phyloP scores from a whole-genome alignment of 2,329 filamentous ascomycete species.

The Aureobasidium sp. region DNA sequence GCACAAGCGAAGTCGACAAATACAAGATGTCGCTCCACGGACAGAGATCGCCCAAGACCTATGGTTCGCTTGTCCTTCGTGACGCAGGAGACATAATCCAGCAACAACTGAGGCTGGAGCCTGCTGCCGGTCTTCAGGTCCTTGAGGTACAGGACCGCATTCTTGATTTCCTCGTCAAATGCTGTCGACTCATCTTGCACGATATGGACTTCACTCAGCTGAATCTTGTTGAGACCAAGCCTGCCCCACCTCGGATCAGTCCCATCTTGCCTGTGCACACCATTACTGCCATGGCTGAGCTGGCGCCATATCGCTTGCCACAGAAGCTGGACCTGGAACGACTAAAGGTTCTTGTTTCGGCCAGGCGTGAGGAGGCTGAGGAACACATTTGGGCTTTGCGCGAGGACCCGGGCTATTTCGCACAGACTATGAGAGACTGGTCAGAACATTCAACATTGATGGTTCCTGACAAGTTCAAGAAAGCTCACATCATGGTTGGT shows the following conservation, averaged over 20 bases:
- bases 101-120: constrained; percentile 4
- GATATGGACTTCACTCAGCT: constrained; percentile 35
- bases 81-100: constrained; percentile 33
- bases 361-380: constrained; percentile 37
- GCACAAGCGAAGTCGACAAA: constrained; percentile 15
- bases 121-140: constrained; percentile 31
- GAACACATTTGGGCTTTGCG: constrained; percentile 51
- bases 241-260: constrained; percentile 15
- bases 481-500: constrained; percentile 23
- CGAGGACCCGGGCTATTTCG: constrained; percentile 54
- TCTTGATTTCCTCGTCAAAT: constrained; percentile 43
- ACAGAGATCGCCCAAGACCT: constrained; percentile 24
- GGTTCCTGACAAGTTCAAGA: constrained; percentile 35
- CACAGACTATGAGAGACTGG: constrained; percentile 35
- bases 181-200: constrained; percentile 43
- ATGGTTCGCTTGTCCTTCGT: constrained; percentile 29
- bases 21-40: constrained; percentile 23
- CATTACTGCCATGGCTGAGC: constrained; percentile 28
- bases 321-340: constrained; percentile 39
- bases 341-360: constrained; percentile 39
- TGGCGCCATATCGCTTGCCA: constrained; percentile 49
- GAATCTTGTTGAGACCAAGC: constrained; percentile 16
- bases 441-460: constrained; percentile 43
- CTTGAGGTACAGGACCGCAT: constrained; percentile 47
- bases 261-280: constrained; percentile 1